phyloP scores from a whole-genome alignment of 2,329 filamentous ascomycete species.

The Fusarium sp. region DNA sequence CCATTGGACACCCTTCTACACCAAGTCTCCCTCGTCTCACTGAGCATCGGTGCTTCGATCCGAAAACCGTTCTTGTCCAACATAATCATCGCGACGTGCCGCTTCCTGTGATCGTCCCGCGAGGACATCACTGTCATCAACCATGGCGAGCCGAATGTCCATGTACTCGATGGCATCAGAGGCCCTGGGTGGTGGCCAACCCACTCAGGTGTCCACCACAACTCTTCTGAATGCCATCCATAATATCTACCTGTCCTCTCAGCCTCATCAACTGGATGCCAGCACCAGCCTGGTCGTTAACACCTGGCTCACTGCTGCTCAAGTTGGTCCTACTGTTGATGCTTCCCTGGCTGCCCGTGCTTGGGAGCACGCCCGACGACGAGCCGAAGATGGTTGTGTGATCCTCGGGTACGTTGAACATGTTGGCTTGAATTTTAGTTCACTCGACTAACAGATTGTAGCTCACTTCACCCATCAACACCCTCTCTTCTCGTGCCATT shows the following conservation, averaged over 20 bases:
- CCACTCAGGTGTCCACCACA: conserved; percentile 89
- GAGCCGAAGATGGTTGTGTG: conserved; percentile 96
- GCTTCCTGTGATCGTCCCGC: conserved; percentile 54
- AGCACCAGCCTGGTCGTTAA: conserved; percentile 94
- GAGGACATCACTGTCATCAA: conserved; percentile 49
- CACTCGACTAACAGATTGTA: conserved; percentile 52
- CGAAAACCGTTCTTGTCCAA: conserved; percentile 21
- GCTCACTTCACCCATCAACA: conserved; percentile 88
- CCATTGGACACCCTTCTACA: conserved; percentile 8
- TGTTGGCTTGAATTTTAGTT: neutral
- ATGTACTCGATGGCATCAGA: conserved; percentile 77
- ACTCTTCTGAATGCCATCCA: conserved; percentile 93
- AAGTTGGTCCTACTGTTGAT: conserved; percentile 81
- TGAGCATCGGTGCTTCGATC: conserved; percentile 23
- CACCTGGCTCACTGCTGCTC: conserved; percentile 89
- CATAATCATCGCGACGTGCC: conserved; percentile 30
- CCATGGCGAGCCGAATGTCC: conserved; percentile 74
- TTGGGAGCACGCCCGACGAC: conserved; percentile 95
- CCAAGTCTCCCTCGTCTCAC: conserved; percentile 10
- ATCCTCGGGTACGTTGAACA: conserved; percentile 78
- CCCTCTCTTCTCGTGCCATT: conserved; percentile 88
- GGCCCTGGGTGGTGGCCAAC: conserved; percentile 69
- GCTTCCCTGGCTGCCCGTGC: conserved; percentile 80
- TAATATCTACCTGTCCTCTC: conserved; percentile 84
- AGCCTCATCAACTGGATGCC: conserved; percentile 88